Conservation (phyloP, 192 early-diverging fungal genomes). For the Hyaloraphidium curvatum region DNA sequence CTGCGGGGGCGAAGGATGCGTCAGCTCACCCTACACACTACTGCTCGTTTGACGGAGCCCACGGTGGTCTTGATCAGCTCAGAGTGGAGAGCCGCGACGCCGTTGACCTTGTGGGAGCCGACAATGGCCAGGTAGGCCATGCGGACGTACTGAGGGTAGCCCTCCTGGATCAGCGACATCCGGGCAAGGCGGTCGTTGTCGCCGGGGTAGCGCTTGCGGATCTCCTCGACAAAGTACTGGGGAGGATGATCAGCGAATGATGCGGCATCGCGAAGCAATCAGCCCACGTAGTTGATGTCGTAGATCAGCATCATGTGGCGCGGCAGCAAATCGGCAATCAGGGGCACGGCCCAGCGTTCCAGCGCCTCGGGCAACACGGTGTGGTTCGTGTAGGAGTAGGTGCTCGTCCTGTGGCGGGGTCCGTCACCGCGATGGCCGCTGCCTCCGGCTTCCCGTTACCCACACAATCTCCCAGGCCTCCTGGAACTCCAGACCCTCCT, state of each 20-base stretch:
- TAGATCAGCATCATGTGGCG: slow-evolving; percentile 98
- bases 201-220: slow-evolving; percentile 64
- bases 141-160: slow-evolving; percentile 75
- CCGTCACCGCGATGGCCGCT: background rate
- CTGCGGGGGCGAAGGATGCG: slow-evolving; percentile 14
- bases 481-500: slow-evolving; percentile 80
- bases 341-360: slow-evolving; percentile 92
- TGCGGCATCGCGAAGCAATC: background rate
- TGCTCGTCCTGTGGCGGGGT: slow-evolving; percentile 32
- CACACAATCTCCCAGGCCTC: slow-evolving; percentile 63
- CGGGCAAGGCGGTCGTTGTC: slow-evolving; percentile 68
- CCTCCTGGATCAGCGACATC: slow-evolving; percentile 91
- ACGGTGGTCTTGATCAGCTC: slow-evolving; percentile 50
- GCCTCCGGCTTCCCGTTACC: background rate
- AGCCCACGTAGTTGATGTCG: slow-evolving; percentile 68
- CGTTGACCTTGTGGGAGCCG: slow-evolving; percentile 88
- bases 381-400: slow-evolving; percentile 97
- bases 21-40: too few species aligned
- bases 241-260: background rate
- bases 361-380: slow-evolving; percentile 98
- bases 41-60: background rate
- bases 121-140: slow-evolving; percentile 96
- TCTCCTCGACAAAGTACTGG: slow-evolving; percentile 77
- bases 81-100: slow-evolving; percentile 79
- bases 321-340: slow-evolving; percentile 82